Evolutionary conservation across 371 early-diverging fungal genomes (phyloP).

Genomic region (Mucor irregularis): DNA sequence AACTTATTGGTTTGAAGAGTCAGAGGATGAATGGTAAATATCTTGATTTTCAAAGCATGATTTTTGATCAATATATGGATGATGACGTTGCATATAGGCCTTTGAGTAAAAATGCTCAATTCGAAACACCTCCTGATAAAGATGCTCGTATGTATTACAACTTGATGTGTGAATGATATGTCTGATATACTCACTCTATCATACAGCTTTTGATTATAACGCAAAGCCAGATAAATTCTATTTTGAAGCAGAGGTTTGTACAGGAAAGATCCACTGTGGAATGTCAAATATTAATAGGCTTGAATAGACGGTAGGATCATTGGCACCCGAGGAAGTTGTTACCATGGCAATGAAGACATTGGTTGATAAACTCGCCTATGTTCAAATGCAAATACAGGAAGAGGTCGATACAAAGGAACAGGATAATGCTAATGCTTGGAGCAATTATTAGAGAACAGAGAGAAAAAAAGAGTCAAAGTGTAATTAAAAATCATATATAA

Average conservation of each 20-base stretch:
- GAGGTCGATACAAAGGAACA: constrained; percentile 54
- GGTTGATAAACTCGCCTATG: constrained; percentile 78
- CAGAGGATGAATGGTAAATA: constrained; percentile 80
- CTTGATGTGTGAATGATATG: neutral
- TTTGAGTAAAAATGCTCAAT: constrained; percentile 70
- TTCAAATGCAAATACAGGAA: constrained; percentile 76
- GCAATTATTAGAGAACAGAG: constrained; percentile 20
- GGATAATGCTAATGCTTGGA: constrained; percentile 32
- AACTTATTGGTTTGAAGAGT: constrained; percentile 95
- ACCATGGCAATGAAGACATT: constrained; percentile 79
- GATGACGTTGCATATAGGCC: constrained; percentile 58
- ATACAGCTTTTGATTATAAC: constrained; percentile 79
- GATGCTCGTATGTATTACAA: constrained; percentile 58
- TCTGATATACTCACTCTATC: neutral
- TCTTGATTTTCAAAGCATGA: neutral
- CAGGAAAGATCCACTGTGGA: constrained; percentile 10
- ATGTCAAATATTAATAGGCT: too few species aligned
- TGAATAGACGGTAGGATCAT: constrained; percentile 76
- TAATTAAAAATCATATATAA: neutral
- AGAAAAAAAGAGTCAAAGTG: neutral
- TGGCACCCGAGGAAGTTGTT: constrained; percentile 88
- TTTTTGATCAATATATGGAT: too few species aligned
- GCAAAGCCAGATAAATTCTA: constrained; percentile 89
- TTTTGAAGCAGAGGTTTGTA: constrained; percentile 87
- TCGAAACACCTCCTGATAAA: constrained; percentile 65